Evolutionary conservation across 345 rosid genomes (phyloP).

Genomic region (Microthlaspi erraticum): DNA sequence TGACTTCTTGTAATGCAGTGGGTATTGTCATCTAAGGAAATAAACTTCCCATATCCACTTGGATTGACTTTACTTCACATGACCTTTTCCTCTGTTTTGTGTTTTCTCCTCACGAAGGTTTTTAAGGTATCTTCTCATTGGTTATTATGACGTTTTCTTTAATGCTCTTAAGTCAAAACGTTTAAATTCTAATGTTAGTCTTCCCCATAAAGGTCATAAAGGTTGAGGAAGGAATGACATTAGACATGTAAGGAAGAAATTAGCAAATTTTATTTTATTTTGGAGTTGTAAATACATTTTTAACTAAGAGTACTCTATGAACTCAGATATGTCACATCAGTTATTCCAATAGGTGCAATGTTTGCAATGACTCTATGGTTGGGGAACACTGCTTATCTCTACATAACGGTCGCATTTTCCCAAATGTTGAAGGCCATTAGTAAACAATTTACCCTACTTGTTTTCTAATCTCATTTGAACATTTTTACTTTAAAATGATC

Average conservation of each 20-base stretch:
- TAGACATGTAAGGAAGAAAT: constrained; percentile 76
- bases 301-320: constrained; percentile 31
- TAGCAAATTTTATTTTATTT: constrained; percentile 32
- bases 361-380: constrained; percentile 99
- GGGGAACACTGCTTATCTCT: constrained; percentile 95
- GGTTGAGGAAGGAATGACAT: constrained; percentile 95
- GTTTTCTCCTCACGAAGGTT: constrained; percentile 80
- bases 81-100: constrained; percentile 85
- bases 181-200: constrained; percentile 6
- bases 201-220: constrained; percentile 58
- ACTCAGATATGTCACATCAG: constrained; percentile 79
- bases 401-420: constrained; percentile 94
- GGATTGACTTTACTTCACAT: constrained; percentile 96
- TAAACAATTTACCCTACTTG: constrained; percentile 51
- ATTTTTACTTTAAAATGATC: constrained; percentile 13
- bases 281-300: constrained; percentile 1
- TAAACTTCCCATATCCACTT: constrained; percentile 95
- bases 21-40: constrained; percentile 97
- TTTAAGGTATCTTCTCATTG: constrained; percentile 70
- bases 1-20: constrained; percentile 63
- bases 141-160: constrained; percentile 4
- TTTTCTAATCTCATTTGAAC: constrained; percentile 5
- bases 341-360: constrained; percentile 92
- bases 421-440: constrained; percentile 98
- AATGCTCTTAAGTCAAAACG: not conserved